Evolutionary conservation across 441 rosid species (phyloP).

Genomic region (Populus hybrid): DNA sequence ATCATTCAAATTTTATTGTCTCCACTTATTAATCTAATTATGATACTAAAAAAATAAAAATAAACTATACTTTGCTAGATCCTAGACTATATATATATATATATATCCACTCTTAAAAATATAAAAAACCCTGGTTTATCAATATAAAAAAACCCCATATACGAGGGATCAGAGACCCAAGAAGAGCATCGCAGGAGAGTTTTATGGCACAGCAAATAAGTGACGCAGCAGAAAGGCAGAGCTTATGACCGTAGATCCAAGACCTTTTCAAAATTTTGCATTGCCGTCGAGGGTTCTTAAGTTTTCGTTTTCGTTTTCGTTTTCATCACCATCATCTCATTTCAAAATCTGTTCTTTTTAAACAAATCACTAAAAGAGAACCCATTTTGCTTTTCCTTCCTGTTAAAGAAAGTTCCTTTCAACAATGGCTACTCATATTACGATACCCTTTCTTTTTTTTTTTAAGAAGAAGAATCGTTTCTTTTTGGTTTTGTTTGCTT

Average conservation of each 20-base stretch:
- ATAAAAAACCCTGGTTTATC: no score
- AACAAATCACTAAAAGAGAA: neutral
- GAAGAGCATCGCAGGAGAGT: neutral
- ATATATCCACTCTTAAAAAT: no score
- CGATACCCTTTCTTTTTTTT: neutral
- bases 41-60: no score
- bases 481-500: neutral
- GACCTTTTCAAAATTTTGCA: constrained; percentile 74
- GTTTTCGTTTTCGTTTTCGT: neutral
- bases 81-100: no score
- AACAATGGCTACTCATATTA: constrained; percentile 47
- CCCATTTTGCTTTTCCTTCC: neutral
- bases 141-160: no score
- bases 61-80: no score
- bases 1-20: no score
- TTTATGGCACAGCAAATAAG: neutral
- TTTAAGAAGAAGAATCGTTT: neutral
- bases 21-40: no score
- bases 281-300: constrained; percentile 68
- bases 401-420: neutral
- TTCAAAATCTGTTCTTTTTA: neutral
- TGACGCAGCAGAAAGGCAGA: constrained; percentile 76
- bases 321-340: neutral
- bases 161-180: neutral
- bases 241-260: constrained; percentile 64